Evolutionary conservation across 495 filamentous ascomycete species (phyloP).

Genomic region (Penicillium angulare): DNA sequence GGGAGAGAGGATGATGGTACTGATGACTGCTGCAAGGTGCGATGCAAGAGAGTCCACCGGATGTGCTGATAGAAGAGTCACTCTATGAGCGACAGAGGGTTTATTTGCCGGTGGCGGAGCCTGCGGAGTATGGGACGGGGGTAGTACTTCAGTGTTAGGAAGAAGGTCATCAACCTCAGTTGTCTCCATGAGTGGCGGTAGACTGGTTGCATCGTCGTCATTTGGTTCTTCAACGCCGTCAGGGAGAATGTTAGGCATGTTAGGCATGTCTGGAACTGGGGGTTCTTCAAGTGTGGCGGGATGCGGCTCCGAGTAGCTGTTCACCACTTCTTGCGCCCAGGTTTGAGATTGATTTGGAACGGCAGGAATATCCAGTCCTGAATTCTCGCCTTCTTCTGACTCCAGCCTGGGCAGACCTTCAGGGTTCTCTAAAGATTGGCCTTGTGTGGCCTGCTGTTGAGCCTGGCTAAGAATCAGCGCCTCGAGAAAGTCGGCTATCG

Average conservation of each 20-base stretch:
- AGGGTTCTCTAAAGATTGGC: slow-evolving; percentile 9
- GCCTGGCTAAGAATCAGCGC: slow-evolving; percentile 34
- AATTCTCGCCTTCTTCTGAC: slow-evolving; percentile 12
- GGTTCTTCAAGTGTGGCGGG: slow-evolving; percentile 10
- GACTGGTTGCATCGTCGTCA: slow-evolving; percentile 18
- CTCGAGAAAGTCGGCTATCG: slow-evolving; percentile 41
- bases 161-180: slow-evolving; percentile 1
- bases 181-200: slow-evolving; percentile 7
- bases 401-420: slow-evolving; percentile 26
- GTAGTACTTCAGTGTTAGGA: not conserved
- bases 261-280: slow-evolving; percentile 9
- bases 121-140: not conserved
- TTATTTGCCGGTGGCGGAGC: not conserved
- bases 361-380: slow-evolving; percentile 12
- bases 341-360: slow-evolving; percentile 10
- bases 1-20: slow-evolving; percentile 42
- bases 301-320: not conserved
- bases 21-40: slow-evolving; percentile 43
- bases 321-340: not conserved
- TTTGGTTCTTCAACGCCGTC: slow-evolving; percentile 38
- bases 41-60: slow-evolving; percentile 45
- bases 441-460: slow-evolving; percentile 12
- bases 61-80: slow-evolving; percentile 51
- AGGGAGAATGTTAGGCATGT: slow-evolving; percentile 29
- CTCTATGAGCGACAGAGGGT: slow-evolving; percentile 30